These are phyloP conservation scores for Wickerhamomyces canadensis DNA, from an alignment of 805 yeast genomes.

Conservation along the genomic window DNA sequence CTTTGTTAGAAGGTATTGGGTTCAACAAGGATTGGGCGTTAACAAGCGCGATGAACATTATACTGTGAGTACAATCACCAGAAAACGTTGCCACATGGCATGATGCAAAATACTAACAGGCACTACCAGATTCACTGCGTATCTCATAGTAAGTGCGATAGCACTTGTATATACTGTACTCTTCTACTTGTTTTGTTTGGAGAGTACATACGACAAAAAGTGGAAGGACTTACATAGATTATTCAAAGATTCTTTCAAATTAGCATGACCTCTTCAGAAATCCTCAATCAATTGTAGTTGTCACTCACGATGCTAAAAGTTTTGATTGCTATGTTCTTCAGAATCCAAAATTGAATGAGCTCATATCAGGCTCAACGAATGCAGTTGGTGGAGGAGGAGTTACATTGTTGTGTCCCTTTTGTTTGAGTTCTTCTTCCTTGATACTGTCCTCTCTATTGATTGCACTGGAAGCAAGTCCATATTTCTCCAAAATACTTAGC, in stretches of 20 bases:
- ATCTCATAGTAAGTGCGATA: slow-evolving; percentile 5
- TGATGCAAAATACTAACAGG: too few species aligned
- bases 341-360: slow-evolving; percentile 54
- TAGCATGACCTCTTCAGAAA: neutral
- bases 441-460: slow-evolving; percentile 14
- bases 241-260: neutral
- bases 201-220: slow-evolving; percentile 18
- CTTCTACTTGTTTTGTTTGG: slow-evolving; percentile 15
- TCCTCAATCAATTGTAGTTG: too few species aligned
- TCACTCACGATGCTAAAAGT: too few species aligned
- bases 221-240: slow-evolving; percentile 14
- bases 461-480: slow-evolving; percentile 20
- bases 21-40: neutral
- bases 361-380: slow-evolving; percentile 73
- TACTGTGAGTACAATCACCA: slow-evolving; percentile 2
- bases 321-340: too few species aligned
- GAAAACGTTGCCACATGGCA: too few species aligned
- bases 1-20: slow-evolving; percentile 6
- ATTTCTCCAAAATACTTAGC: slow-evolving; percentile 24
- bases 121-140: slow-evolving; percentile 1
- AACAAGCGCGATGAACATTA: neutral
- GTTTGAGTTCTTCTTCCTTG: slow-evolving; percentile 6
- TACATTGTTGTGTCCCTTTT: slow-evolving; percentile 4
- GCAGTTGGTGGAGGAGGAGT: slow-evolving; percentile 44
- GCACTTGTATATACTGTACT: slow-evolving; percentile 13